phyloP scores from a whole-genome alignment of 805 yeast genomes.

The Hanseniaspora jakobsenii region DNA sequence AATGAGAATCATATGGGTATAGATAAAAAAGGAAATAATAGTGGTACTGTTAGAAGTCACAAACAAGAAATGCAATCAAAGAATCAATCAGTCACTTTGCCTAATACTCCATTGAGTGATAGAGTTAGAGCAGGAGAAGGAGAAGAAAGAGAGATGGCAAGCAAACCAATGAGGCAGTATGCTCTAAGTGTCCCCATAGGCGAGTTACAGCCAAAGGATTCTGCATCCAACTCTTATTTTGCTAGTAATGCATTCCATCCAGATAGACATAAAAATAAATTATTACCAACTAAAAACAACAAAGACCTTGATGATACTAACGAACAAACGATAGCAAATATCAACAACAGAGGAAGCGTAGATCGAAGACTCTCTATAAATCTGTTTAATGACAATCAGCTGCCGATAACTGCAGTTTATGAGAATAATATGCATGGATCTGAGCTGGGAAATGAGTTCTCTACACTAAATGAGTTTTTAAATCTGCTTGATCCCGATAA shows the following conservation, averaged over 20 bases:
- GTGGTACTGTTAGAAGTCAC: too few relatives aligned
- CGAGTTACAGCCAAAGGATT: neutral
- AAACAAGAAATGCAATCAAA: too few relatives aligned
- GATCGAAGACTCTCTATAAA: constrained; percentile 10
- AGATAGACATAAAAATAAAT: neutral
- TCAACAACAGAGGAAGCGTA: neutral
- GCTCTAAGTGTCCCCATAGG: neutral
- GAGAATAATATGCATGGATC: constrained; percentile 12
- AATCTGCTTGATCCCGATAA: constrained; percentile 8
- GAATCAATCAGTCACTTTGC: too few relatives aligned
- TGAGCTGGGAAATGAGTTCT: constrained; percentile 14
- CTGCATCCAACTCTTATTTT: neutral
- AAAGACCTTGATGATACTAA: too few relatives aligned
- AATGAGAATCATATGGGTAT: too few relatives aligned
- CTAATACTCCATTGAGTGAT: neutral
- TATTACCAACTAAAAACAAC: neutral
- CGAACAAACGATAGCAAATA: neutral
- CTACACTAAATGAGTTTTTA: constrained; percentile 11
- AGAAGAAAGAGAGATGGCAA: too few relatives aligned
- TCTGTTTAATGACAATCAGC: constrained; percentile 9
- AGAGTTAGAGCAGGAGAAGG: neutral
- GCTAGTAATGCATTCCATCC: too few relatives aligned
- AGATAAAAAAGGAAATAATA: too few relatives aligned
- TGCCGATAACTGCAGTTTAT: constrained; percentile 12
- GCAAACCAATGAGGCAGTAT: neutral